Evolutionary conservation across 2,329 filamentous ascomycete genomes (phyloP).

Genomic region (Gnomoniopsis smithogilvyi): DNA sequence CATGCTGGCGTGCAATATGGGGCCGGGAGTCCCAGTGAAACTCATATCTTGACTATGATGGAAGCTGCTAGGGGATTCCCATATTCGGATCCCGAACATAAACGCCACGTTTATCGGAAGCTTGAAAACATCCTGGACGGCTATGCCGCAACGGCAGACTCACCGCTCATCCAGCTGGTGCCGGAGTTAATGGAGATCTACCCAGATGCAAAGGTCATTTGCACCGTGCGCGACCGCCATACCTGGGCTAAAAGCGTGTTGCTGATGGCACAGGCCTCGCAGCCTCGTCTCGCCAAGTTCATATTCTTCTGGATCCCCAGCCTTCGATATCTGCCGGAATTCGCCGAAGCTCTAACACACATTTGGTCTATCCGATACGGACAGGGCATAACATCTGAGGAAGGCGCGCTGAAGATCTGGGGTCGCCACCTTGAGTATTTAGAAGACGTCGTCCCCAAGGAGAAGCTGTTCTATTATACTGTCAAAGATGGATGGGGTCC

Average conservation of each 20-base stretch:
- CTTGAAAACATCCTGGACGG: slow-evolving; percentile 17
- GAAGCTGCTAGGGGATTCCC: not conserved
- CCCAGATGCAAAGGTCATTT: slow-evolving; percentile 28
- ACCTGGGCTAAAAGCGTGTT: slow-evolving; percentile 25
- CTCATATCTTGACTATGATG: not conserved
- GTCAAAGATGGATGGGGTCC: slow-evolving; percentile 14
- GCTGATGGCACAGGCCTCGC: not conserved
- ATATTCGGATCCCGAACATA: not conserved
- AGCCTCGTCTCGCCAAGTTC: not conserved
- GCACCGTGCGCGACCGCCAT: slow-evolving; percentile 24
- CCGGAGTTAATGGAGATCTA: slow-evolving; percentile 26
- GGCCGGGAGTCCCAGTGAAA: not conserved
- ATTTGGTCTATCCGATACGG: not conserved
- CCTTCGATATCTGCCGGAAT: not conserved
- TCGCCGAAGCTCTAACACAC: not conserved
- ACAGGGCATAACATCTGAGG: not conserved
- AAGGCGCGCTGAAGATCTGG: not conserved
- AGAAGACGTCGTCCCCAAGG: not conserved
- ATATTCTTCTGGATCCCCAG: not conserved
- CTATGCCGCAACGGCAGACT: slow-evolving; percentile 27
- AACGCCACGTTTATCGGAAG: not conserved
- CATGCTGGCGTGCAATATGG: not conserved
- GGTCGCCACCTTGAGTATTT: not conserved
- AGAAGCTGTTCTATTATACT: slow-evolving; percentile 1
- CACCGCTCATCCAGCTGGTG: slow-evolving; percentile 24